These are phyloP conservation scores for Sporothrix euskadiensis DNA, from an alignment of 2,329 filamentous ascomycete species.

Conservation along the genomic window DNA sequence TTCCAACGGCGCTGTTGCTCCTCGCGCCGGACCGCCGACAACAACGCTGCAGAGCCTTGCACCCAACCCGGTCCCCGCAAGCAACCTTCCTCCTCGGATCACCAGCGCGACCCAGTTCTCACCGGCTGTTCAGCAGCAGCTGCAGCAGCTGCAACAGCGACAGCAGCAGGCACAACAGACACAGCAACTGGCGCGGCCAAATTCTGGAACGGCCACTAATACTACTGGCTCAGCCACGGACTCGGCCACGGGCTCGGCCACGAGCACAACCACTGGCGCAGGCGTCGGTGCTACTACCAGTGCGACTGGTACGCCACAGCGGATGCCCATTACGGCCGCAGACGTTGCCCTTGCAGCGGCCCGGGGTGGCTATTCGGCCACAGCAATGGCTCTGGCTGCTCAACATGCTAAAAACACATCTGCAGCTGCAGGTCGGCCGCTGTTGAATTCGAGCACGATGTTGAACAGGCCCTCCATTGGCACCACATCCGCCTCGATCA, in stretches of 20 bases:
- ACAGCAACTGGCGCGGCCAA: not conserved
- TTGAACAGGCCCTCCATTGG: not conserved
- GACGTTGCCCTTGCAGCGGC: slow-evolving; percentile 12
- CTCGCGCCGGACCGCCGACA: not conserved
- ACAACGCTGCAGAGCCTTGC: not conserved
- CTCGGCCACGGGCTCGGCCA: not conserved
- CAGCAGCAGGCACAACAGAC: not conserved
- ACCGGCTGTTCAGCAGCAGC: not conserved
- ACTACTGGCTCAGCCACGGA: too few relatives aligned
- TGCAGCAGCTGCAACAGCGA: slow-evolving; percentile 15
- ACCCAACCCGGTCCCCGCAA: not conserved
- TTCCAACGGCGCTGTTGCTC: not conserved
- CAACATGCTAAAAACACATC: not conserved
- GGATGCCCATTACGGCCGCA: not conserved
- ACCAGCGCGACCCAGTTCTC: not conserved
- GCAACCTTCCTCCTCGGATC: not conserved
- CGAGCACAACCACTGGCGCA: not conserved
- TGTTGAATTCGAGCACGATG: not conserved
- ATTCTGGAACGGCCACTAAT: not conserved
- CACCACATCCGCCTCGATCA: not conserved
- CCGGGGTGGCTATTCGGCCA: not conserved
- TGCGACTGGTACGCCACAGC: not conserved
- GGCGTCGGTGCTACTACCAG: not conserved
- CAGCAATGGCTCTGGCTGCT: not conserved
- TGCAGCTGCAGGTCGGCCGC: not conserved